Base-by-base conservation (phyloP, 768 basidiomycete genomes). In the Lactarius quietus region DNA sequence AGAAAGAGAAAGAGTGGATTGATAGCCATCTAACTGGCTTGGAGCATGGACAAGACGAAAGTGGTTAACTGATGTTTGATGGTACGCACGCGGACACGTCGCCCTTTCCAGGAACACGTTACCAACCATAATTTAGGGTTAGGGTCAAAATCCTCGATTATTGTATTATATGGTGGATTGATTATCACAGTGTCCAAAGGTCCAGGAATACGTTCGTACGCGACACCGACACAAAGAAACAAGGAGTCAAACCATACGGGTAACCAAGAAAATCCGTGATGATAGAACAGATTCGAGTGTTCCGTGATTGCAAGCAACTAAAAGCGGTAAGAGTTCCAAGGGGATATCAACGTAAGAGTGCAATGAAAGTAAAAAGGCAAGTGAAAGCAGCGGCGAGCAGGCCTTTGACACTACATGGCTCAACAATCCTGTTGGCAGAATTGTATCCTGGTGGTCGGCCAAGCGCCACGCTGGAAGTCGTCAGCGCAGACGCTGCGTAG, bases 381-480 rank as follows among this genome's bases (percentile, higher is more conserved):
- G 52, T 33, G 29, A 35, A 61, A 51, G 38, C 59, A 61, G 57
- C 43, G 9, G 41, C 15, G 17, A 61, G 39, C 26, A 63, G 1
- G 61, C 45, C 53, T 9, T 5, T 35, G 35, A 60, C 29, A 6
- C 18, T 26, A 29, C 23, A 41, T 12, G 51, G 62, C 31, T 23
- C 41, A 33, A 56, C 45, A 26, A 20, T 54, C 29, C 20, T 38
- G 41, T 53, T 17, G 17, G 38, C 36, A 12, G 67, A 64, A 10
- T 23, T 51, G 26, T 3, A 84, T 28, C 87, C 85, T 20, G 88
- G 86, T 15, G 89, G 88, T 36, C 81, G 70, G 10, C 91, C 90
- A 14, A 93, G 81, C 9, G 80, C 79, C 9, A 85, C 77, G 26
- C 81, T 78, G 2, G 84, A 77, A 63, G 77, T 67, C 4, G 77